A percentile compares a stretch with the other conserved stretches of the same genome.
These are phyloP conservation scores for Xylaria digitata DNA, from an alignment of 2,329 filamentous ascomycete species.

Conservation along the genomic window DNA sequence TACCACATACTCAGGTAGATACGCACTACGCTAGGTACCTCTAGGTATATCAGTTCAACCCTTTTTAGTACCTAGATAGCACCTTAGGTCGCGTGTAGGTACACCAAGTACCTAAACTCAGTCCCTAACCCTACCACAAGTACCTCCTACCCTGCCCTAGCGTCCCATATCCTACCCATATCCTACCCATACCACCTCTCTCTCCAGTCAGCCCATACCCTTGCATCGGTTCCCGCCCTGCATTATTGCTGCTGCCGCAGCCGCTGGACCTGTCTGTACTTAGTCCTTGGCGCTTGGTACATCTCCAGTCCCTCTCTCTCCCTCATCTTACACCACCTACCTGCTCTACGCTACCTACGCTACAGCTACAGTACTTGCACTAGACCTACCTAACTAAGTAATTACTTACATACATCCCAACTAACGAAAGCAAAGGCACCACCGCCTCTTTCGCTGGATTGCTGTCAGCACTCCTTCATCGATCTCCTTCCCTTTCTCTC, in stretches of 20 bases:
- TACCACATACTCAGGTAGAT: too few relatives aligned
- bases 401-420: slow-evolving; percentile 10
- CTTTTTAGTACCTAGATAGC: too few relatives aligned
- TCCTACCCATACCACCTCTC: background rate
- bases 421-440: slow-evolving; percentile 20
- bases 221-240: slow-evolving; percentile 45
- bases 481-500: slow-evolving; percentile 18
- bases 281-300: background rate
- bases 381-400: slow-evolving; percentile 23
- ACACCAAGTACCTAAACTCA: too few relatives aligned
- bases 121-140: too few relatives aligned
- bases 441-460: slow-evolving; percentile 31
- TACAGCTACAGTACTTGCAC: background rate
- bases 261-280: slow-evolving; percentile 35
- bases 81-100: too few relatives aligned
- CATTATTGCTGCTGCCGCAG: slow-evolving; percentile 39
- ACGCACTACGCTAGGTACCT: background rate
- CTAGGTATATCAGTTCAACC: too few relatives aligned
- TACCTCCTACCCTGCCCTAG: too few relatives aligned
- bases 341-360: background rate
- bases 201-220: slow-evolving; percentile 34
- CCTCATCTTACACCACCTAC: slow-evolving; percentile 37
- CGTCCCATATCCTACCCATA: background rate
- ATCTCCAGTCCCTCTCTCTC: slow-evolving; percentile 37
- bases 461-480: slow-evolving; percentile 30